These are phyloP conservation scores for Bathelium albidoporum DNA, from an alignment of 495 filamentous ascomycete genomes.

Conservation along the genomic window DNA sequence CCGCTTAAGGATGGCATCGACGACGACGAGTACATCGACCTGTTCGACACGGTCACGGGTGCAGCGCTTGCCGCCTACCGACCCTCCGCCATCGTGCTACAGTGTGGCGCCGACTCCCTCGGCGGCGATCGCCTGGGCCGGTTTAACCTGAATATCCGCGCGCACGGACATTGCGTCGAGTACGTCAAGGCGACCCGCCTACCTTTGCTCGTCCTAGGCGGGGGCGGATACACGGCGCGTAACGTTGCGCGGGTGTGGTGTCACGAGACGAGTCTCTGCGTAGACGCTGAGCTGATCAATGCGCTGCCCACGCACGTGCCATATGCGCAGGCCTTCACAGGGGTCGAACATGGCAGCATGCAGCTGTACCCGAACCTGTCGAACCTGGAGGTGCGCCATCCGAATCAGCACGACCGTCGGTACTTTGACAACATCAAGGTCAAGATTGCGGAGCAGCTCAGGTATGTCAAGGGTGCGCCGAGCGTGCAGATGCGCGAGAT, in stretches of 20 bases:
- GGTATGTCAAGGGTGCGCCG: slow-evolving; percentile 74
- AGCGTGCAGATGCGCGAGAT: slow-evolving; percentile 79
- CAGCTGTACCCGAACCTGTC: slow-evolving; percentile 65
- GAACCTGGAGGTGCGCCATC: slow-evolving; percentile 33
- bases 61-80: slow-evolving; percentile 64
- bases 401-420: slow-evolving; percentile 69
- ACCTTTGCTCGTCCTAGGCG: slow-evolving; percentile 82
- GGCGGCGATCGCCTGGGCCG: slow-evolving; percentile 87
- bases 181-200: slow-evolving; percentile 69
- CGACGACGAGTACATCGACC: slow-evolving; percentile 74
- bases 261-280: slow-evolving; percentile 85
- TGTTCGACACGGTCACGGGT: slow-evolving; percentile 74
- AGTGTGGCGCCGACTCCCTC: slow-evolving; percentile 92
- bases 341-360: slow-evolving; percentile 41
- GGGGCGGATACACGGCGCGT: slow-evolving; percentile 93
- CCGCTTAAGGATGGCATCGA: slow-evolving; percentile 74
- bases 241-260: slow-evolving; percentile 96
- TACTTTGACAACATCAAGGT: slow-evolving; percentile 61
- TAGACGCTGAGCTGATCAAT: slow-evolving; percentile 43
- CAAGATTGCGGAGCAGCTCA: slow-evolving; percentile 71
- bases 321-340: slow-evolving; percentile 27
- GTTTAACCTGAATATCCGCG: slow-evolving; percentile 92
- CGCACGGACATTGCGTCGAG: slow-evolving; percentile 82
- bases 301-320: slow-evolving; percentile 26
- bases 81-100: slow-evolving; percentile 81